Percentiles rank a stretch among this genome's conserved stretches.
These are phyloP conservation scores for Pseudogymnoascus sp. DNA, from an alignment of 2,329 filamentous ascomycete genomes.

Conservation along the genomic window DNA sequence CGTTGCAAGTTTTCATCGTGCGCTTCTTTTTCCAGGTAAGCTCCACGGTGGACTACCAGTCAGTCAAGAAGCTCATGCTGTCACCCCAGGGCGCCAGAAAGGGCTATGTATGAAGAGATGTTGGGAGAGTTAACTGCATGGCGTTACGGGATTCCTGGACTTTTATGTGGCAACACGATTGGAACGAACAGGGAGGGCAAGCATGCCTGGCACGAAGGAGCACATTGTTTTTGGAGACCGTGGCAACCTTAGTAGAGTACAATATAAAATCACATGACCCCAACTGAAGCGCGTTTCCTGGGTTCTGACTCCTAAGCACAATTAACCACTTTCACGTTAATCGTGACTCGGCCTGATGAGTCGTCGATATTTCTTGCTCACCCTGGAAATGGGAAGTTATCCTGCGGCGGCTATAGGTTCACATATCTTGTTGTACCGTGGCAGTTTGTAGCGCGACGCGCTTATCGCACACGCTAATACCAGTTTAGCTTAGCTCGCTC, in stretches of 20 bases:
- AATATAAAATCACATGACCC: slow-evolving; percentile 9
- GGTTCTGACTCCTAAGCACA: neutral
- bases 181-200: slow-evolving; percentile 8
- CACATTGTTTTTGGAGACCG: slow-evolving; percentile 1
- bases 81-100: slow-evolving; percentile 54
- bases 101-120: slow-evolving; percentile 54
- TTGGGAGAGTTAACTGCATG: slow-evolving; percentile 16
- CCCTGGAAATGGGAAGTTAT: neutral
- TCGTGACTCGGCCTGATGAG: neutral
- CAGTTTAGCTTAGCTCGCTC: neutral
- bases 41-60: slow-evolving; percentile 7
- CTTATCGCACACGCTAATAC: neutral
- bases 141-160: slow-evolving; percentile 20
- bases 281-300: neutral
- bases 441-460: slow-evolving; percentile 8
- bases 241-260: slow-evolving; percentile 5
- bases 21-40: slow-evolving; percentile 94
- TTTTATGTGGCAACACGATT: slow-evolving; percentile 19
- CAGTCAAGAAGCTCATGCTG: slow-evolving; percentile 20
- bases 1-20: slow-evolving; percentile 92
- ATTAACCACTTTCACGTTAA: neutral
- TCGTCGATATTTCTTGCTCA: neutral
- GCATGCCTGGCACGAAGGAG: neutral
- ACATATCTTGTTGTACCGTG: neutral
- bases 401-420: neutral